Base-by-base conservation (phyloP, 106 monocot genomes). In the Alisma plantagoaquatica region DNA sequence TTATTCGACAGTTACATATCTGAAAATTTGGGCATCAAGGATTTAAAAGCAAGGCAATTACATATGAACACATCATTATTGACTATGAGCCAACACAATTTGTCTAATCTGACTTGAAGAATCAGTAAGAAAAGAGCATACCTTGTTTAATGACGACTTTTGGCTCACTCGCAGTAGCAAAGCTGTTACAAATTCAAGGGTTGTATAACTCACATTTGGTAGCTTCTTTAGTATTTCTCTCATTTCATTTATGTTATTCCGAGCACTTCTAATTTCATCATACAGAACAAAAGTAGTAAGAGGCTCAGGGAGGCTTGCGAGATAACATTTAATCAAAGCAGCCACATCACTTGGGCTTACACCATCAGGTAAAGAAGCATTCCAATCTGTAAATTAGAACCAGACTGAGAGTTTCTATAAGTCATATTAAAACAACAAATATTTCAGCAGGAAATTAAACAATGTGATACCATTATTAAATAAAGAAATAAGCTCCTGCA, bases 271-370 rank as follows among this genome's bases (percentile, higher is more conserved):
- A 60, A 87, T 83, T 53, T 87, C 83, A 57, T 77, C 50, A 67
- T 83, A 80, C 30, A 83, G 69, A 49, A 60, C 29, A 61, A 87
- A 93, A 19, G 93, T 93, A 33, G 77, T 77, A 22, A 93, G 82
- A 42, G 93, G 87, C 70, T 93, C 87, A 60, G 93, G 93, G 44
- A 93, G 79, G 59, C 83, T 83, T 33, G 83, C 82, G 50, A 93
- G 77, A 56, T 93, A 93, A 57, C 74, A 87, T 57, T 93, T 93
- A 24, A 93, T 67, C 22, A 83, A 48, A 38, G 83, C 71, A 23
- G 83, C 87, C 65, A 87, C 79, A 41, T 93, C 77, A 31, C 73
- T 46, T 35, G 93, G 66, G 27, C 45, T 79, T 27, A 70, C 60
- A 75, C 83, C 80, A 31, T 87, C 83, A 41, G 83, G 93, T 44